Base-by-base conservation (phyloP, 805 yeast genomes). In the Wickerhamiella occidentalis region DNA sequence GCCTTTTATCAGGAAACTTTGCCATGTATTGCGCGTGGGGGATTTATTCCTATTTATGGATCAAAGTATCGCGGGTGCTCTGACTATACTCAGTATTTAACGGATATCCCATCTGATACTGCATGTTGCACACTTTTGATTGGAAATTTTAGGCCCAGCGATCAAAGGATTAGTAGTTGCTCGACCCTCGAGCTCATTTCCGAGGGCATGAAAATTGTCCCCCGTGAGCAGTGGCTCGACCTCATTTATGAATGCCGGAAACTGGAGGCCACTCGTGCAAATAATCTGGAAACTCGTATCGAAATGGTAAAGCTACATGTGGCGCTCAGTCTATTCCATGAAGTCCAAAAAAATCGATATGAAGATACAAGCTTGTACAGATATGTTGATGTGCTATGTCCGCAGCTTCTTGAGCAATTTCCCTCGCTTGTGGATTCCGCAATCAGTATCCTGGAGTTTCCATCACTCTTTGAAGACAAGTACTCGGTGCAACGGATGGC, bases 211-310 rank as follows among this genome's bases (percentile, higher is more conserved):
- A n/a, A 13, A 17, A 13, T n/a, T 5, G 12, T 40, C 6, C 44
- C 44, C 13, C 44, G 44, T 15, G 25, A 21, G 6, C 7, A 7
- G n/a, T 40, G 44, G 44, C 17, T 28, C 3, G 28, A 40, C 17
- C 44, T 40, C 29, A 23, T 40, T 25, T 40, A 40, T 40, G 30
- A 22, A 8, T 40, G 44, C 15, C 29, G 30, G 9, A 40, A 15
- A 40, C n/a, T 4, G 13, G 44, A 15, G 17, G 44, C 30, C 5
- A 19, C 13, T n/a, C 42, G 42, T 5, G 15, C 25, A 3, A 18
- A 38, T 6, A 38, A 38, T 12, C 15, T 38, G 8, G 26, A 38
- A 5, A n/a, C 7, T n/a, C 42, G 42, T 21, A 12, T 19, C 19
- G 28, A 38, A 13, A 21, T 38, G 42, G 42, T 38, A 11, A 4